Base-by-base conservation (phyloP, 129 eudicot genomes). In the Lactuca saligna region DNA sequence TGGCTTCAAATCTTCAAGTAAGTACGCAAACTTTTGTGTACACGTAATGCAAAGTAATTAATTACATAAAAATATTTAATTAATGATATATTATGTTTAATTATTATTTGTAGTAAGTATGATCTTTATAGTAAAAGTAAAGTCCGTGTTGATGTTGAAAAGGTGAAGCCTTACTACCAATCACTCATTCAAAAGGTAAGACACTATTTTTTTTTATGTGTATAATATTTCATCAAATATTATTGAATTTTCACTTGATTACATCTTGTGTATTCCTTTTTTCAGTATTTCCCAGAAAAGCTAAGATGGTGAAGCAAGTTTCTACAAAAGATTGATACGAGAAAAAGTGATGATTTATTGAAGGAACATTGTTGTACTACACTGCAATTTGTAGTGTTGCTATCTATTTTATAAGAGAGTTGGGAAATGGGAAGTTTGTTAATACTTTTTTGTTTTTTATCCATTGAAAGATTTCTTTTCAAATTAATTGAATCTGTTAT, bases 121-220 rank as follows among this genome's bases (percentile, higher is more conserved):
- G 98, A 92, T 33, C 83, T 92, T 5, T 92, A 92, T 70, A 88
- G 98, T 75, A 92, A 92, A 81, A 92, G 98, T 82, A 92, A 92
- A 70, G 87, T 84, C 7, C 83, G 85, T 2, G 68, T 88, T 25
- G 92, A 93, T 73, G 86, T 93, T 3, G 95, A 89, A 70, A 78
- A 86, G 69, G 97, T 93, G 44, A 89, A 93, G 79, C 95, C 99
- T 4, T 93, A 93, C 69, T 93, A 89, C 34, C 69, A 82, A 4
- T 93, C 99, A 29, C 88, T 89, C 62, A 87, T 93, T 39, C 68
- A 87, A 63, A 93, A 89, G 96, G 97, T 91, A 64, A 60, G 72
- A 2, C 54, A 12, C 3, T 42, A 13, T 17, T 25, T 29, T 17
- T n/a, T n/a, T 35, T 65, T 14, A 2, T 61, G 17, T 29, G 14